Conservation (phyloP, 2,329 filamentous ascomycete genomes). For the Aspergillus ustus region DNA sequence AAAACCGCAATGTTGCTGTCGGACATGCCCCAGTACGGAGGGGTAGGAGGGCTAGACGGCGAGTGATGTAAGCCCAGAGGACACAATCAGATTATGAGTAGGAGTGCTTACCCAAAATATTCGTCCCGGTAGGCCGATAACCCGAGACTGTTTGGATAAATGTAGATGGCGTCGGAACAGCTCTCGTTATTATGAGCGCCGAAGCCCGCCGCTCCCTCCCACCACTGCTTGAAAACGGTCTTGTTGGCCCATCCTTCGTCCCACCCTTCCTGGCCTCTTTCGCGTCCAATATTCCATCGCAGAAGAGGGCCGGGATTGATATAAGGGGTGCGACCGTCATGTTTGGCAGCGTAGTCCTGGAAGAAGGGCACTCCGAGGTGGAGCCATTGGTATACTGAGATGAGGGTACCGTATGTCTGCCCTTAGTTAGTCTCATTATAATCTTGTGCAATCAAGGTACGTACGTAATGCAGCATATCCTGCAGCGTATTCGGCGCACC, state of each 20-base stretch:
- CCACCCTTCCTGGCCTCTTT: conserved; percentile 24
- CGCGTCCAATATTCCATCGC: conserved; percentile 29
- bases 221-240: conserved; percentile 31
- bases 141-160: neutral
- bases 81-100: conserved; percentile 7
- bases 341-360: conserved; percentile 27
- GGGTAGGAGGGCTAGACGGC: conserved; percentile 28
- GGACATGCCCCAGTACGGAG: conserved; percentile 4
- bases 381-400: conserved; percentile 27
- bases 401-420: conserved; percentile 24
- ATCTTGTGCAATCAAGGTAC: neutral
- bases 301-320: conserved; percentile 35
- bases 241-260: conserved; percentile 37
- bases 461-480: neutral
- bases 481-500: conserved; percentile 6
- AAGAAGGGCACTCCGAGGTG: conserved; percentile 30
- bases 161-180: neutral
- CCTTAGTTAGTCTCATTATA: conserved; percentile 10
- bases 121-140: neutral
- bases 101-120: conserved; percentile 14
- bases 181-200: neutral
- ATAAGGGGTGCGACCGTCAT: conserved; percentile 32
- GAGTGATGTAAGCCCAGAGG: neutral
- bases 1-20: conserved; percentile 26
- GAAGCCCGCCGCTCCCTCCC: neutral